phyloP scores from a whole-genome alignment of 78 protist species.

The Cavenderia fasciculata region DNA sequence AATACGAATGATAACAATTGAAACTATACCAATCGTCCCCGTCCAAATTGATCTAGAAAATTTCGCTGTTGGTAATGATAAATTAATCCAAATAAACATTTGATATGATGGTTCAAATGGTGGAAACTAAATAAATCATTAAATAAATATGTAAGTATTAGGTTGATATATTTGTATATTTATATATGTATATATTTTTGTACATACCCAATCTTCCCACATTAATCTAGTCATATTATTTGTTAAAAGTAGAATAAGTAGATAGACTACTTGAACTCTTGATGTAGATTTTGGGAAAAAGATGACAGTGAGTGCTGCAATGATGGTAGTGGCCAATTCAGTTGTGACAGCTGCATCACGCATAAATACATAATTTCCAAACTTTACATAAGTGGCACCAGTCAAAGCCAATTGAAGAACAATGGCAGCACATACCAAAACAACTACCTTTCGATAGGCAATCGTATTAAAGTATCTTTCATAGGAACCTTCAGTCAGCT shows the following conservation, averaged over 20 bases:
- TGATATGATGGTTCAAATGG: conserved; percentile 32
- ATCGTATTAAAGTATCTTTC: conserved; percentile 18
- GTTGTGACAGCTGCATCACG: neutral
- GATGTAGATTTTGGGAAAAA: neutral
- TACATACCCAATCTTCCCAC: conserved; percentile 14
- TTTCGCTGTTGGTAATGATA: conserved; percentile 12
- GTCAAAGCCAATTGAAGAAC: neutral
- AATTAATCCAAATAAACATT: conserved; percentile 20
- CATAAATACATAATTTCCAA: neutral
- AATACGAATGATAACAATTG: neutral
- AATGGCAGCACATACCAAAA: neutral
- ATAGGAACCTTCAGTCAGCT: conserved; percentile 5
- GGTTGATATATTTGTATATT: too few species aligned
- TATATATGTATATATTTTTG: too few species aligned
- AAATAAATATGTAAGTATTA: too few species aligned
- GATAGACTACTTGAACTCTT: neutral
- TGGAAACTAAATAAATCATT: conserved; percentile 4
- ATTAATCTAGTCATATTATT: conserved; percentile 6
- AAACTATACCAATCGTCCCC: neutral
- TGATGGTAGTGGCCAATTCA: neutral
- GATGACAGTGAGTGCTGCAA: neutral
- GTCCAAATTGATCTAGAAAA: conserved; percentile 5
- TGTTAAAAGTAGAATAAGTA: conserved; percentile 5
- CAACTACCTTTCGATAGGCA: neutral
- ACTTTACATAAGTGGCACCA: neutral